phyloP scores from a whole-genome alignment of 306 rosid species.

The Mucuna pruriens region DNA sequence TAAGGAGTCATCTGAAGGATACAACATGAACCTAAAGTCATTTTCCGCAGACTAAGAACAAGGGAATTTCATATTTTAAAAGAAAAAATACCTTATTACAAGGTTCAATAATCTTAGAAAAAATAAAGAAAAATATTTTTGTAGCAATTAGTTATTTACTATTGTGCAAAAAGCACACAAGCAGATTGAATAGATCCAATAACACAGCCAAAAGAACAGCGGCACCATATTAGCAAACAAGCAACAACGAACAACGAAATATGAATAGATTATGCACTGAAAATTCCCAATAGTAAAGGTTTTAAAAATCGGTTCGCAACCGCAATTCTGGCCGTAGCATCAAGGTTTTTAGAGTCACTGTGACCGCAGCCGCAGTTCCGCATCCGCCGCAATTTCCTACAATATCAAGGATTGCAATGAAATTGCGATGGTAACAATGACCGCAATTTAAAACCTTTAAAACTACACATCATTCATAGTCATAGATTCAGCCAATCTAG shows the following conservation, averaged over 20 bases:
- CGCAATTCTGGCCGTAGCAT: neutral
- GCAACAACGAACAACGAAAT: neutral
- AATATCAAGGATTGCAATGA: neutral
- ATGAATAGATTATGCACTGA: neutral
- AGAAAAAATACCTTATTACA: neutral
- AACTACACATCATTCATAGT: neutral
- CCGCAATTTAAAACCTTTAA: neutral
- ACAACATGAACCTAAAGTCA: constrained; percentile 15
- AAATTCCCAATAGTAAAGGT: neutral
- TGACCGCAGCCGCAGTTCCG: neutral
- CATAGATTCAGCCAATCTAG: neutral
- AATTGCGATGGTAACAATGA: too few species aligned
- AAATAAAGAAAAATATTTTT: neutral
- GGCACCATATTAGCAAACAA: neutral
- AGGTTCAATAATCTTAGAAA: neutral
- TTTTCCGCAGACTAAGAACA: neutral
- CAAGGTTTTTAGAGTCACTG: neutral
- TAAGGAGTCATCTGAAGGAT: constrained; percentile 52
- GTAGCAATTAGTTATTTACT: neutral
- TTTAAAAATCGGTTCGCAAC: neutral
- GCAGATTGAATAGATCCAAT: neutral
- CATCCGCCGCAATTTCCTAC: neutral
- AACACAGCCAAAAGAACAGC: neutral
- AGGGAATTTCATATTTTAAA: neutral
- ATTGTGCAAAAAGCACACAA: neutral